phyloP scores from a whole-genome alignment of 2,329 filamentous ascomycete genomes.

The Exophiala aquamarina region DNA sequence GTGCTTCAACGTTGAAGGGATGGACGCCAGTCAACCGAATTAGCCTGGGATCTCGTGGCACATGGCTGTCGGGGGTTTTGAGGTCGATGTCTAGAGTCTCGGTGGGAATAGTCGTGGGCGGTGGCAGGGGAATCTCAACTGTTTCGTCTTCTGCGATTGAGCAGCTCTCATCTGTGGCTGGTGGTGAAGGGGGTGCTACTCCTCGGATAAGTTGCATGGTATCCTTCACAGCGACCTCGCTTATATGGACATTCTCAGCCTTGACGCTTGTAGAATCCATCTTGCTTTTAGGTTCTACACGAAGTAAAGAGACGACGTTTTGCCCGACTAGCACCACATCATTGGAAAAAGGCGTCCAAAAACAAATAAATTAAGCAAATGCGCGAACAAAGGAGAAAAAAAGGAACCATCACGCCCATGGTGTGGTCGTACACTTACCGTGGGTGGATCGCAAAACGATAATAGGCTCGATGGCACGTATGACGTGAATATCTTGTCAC shows the following conservation, averaged over 20 bases:
- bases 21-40: constrained; percentile 86
- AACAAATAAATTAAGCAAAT: no score
- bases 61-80: constrained; percentile 79
- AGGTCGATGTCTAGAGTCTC: constrained; percentile 72
- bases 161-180: constrained; percentile 23
- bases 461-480: background rate
- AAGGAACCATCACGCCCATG: no score
- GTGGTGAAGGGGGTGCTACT: constrained; percentile 25
- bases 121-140: constrained; percentile 65
- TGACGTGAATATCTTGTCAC: background rate
- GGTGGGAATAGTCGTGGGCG: constrained; percentile 57
- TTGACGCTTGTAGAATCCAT: no score
- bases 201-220: constrained; percentile 1
- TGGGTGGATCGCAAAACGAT: constrained; percentile 1
- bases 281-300: no score
- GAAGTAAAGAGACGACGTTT: no score
- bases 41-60: constrained; percentile 74
- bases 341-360: no score
- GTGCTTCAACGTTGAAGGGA: constrained; percentile 88
- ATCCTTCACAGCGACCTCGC: no score
- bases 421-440: background rate
- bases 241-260: no score
- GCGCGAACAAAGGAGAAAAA: no score
- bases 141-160: constrained; percentile 21
- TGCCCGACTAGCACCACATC: no score